Evolutionary conservation across 2,329 filamentous ascomycete species (phyloP).

Genomic region (Malbranchea zuffiana): DNA sequence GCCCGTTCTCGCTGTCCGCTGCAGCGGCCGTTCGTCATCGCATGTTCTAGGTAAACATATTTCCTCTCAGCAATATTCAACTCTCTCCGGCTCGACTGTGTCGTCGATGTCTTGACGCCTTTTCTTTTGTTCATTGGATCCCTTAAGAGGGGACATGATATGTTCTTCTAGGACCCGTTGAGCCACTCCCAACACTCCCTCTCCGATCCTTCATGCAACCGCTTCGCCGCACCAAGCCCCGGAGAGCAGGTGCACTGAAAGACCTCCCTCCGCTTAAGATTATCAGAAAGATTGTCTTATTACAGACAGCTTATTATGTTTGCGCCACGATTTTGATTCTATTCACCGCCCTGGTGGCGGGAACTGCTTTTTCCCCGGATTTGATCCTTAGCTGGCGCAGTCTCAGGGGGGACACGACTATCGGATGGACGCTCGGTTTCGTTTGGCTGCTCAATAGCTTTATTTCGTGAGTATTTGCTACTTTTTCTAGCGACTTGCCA

Average conservation of each 20-base stretch:
- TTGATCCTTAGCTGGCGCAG: slow-evolving; percentile 54
- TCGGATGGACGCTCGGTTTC: slow-evolving; percentile 57
- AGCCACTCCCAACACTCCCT: too few relatives aligned
- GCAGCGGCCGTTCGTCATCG: too few relatives aligned
- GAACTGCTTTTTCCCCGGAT: slow-evolving; percentile 47
- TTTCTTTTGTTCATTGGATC: too few relatives aligned
- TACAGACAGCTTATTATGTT: slow-evolving; percentile 55
- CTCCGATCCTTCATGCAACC: slow-evolving; percentile 38
- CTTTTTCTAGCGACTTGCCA: background rate
- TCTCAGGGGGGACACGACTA: slow-evolving; percentile 55
- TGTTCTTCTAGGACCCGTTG: too few relatives aligned
- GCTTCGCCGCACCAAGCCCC: slow-evolving; percentile 49
- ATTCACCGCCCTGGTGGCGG: slow-evolving; percentile 57
- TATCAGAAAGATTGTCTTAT: slow-evolving; percentile 52
- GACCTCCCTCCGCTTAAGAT: slow-evolving; percentile 59
- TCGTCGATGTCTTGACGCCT: too few relatives aligned
- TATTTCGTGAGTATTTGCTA: slow-evolving; percentile 45
- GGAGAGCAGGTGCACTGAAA: slow-evolving; percentile 53
- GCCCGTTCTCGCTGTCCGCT: too few relatives aligned
- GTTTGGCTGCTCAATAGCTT: slow-evolving; percentile 58
- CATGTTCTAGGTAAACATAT: too few relatives aligned
- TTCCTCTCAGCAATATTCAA: too few relatives aligned
- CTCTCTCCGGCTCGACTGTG: too few relatives aligned
- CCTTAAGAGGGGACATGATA: too few relatives aligned
- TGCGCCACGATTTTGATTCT: slow-evolving; percentile 52